Conservation (phyloP, 176 grass and related monocot species). For the Triticum monococcum region DNA sequence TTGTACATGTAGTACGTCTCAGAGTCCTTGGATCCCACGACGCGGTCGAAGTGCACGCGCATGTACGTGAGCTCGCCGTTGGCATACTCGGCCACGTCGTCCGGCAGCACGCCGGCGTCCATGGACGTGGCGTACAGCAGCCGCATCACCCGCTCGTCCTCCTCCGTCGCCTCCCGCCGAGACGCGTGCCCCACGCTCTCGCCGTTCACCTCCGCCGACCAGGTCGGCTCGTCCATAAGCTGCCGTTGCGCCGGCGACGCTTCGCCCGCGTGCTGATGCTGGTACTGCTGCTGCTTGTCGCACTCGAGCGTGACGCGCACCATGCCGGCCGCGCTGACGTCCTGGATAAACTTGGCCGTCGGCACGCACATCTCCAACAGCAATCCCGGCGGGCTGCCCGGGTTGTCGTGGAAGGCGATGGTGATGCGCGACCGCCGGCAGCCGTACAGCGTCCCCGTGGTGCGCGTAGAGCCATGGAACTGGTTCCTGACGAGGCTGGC, state of each 20-base stretch:
- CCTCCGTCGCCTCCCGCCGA: constrained; percentile 58
- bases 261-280: background rate
- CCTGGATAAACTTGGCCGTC: constrained; percentile 85
- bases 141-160: constrained; percentile 72
- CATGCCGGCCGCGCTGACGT: constrained; percentile 65
- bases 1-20: constrained; percentile 97
- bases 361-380: constrained; percentile 61
- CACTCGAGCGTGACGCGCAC: constrained; percentile 86
- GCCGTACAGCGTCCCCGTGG: constrained; percentile 84
- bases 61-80: constrained; percentile 90
- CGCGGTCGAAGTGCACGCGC: constrained; percentile 71
- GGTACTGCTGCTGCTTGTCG: constrained; percentile 50
- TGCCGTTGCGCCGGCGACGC: background rate
- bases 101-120: constrained; percentile 83
- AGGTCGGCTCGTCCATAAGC: constrained; percentile 71
- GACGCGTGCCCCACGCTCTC: constrained; percentile 67
- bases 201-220: constrained; percentile 75
- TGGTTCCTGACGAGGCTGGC: constrained; percentile 22
- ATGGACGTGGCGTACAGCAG: constrained; percentile 76
- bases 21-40: constrained; percentile 80
- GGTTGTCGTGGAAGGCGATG: constrained; percentile 70
- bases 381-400: constrained; percentile 49
- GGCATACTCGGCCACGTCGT: constrained; percentile 51
- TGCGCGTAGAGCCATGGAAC: constrained; percentile 57
- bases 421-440: constrained; percentile 65